Evolutionary conservation across 2,329 filamentous ascomycete genomes (phyloP), one percentile per base, ranked within the genome.

Genomic region (Bretziella fagacearum): DNA sequence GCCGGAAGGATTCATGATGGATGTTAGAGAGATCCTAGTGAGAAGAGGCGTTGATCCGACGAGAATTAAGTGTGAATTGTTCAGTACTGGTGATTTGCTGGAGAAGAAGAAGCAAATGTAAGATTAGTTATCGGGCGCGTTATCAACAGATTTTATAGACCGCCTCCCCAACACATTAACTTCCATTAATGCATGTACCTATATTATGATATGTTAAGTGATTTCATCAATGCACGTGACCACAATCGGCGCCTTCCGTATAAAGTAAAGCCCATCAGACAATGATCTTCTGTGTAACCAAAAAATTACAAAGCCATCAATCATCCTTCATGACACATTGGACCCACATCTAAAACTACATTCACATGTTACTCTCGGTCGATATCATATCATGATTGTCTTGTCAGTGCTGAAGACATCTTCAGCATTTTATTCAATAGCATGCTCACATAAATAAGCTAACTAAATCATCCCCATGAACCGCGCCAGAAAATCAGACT

Each of bases 1-100:
- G 0, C 81, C 82, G 0, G 67, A 69, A 51, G 57, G 59, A 6
- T 87, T 85, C 65, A 87, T 87, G 83, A 55, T 68, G 7, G 70
- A 74, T 30, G 63, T 73, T 18, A 64, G 73, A 53, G 59, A 61
- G 6, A 67, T 64, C 53, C 63, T 86, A 48, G 61, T 67, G 54
- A 62, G 55, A 2, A 60, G 65, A 47, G 79, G 78, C 0, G 77
- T 85, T 1, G 60, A 64, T 1, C 59, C 61, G n/a, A 67, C 68
- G 25, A 70, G 74, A 53, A 68, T 83, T 47, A 71, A 77, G 55
- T 67, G 83, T 53, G 81, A 86, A 60, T 59, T 81, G 25, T 84
- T 83, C 54, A 70, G 68, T n/a, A 77, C 74, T 1, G 74, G 74
- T 13, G 62, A 66, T 45, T 56, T 65, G 11, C 22, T 50, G 25